Base-by-base conservation (phyloP, 495 filamentous ascomycete genomes). In the Immersiella caudata region DNA sequence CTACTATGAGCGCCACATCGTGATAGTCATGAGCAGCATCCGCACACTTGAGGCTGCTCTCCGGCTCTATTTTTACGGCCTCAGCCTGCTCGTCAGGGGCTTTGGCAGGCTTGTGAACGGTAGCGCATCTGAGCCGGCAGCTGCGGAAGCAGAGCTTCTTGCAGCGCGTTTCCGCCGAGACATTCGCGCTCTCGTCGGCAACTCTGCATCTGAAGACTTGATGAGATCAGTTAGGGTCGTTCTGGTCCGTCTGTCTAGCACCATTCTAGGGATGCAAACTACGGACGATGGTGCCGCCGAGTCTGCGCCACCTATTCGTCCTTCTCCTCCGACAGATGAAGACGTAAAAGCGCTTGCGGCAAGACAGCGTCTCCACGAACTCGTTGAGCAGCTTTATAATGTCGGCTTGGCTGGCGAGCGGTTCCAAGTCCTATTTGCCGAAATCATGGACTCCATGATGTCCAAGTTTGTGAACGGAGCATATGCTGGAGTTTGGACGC, bases 351-450 rank as follows among this genome's bases (percentile, higher is more conserved):
- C 66, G 6, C 78, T 83, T 22, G 75, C 80, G 55, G 78, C 85
- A 26, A 84, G 86, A 24, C 75, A 83, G 40, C 84, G 83, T 29
- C 73, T 91, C 26, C 73, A 88, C 22, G 79, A 81, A 35, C 76
- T 92, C 20, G 78, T 91, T 20, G 82, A 85, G 36, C 84, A 85
- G 25, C 78, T 96, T 18, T 82, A 89, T 63, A 84, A 86, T 25
- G 88, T 94, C 8, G 93, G 93, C 0, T 75, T 96, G 60, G 91
- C 88, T 11, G 90, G 89, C 8, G 88, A 91, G 67, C 84, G 83
- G 62, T 91, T 91, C 59, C 90, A 94, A 73, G 84, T 89, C 54
- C 83, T 90, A 14, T 92, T 95, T 69, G 93, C 91, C 24, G 82
- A 88, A 66, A 83, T 93, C 52, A 91, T 93, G 85, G 85, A 90